These are phyloP conservation scores for Bocquillonia castaneifolia DNA, from an alignment of 441 rosid species.

Conservation along the genomic window DNA sequence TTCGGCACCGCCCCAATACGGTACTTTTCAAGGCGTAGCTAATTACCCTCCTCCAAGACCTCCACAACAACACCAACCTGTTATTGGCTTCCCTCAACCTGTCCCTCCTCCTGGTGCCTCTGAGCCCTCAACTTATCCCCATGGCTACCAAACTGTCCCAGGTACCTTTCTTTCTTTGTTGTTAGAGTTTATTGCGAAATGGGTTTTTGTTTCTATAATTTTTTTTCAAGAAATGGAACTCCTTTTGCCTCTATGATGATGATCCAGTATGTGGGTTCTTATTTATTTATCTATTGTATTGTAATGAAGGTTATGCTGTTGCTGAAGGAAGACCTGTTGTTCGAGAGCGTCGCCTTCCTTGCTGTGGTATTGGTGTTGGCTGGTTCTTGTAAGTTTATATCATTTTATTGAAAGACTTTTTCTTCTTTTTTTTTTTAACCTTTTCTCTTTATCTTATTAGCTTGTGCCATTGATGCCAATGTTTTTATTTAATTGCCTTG, in stretches of 20 bases:
- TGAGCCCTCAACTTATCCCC: slow-evolving; percentile 44
- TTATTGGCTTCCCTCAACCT: slow-evolving; percentile 81
- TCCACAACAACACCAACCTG: slow-evolving; percentile 42
- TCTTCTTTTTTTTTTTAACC: neutral
- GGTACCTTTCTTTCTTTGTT: slow-evolving; percentile 30
- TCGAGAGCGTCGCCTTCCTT: slow-evolving; percentile 68
- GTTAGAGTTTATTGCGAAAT: neutral
- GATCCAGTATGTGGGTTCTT: neutral
- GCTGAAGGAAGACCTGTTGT: slow-evolving; percentile 93
- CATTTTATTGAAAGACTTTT: neutral
- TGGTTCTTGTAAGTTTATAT: slow-evolving; percentile 73
- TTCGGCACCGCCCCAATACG: slow-evolving; percentile 45
- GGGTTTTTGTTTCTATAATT: neutral
- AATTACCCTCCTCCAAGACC: slow-evolving; percentile 66
- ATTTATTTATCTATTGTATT: neutral
- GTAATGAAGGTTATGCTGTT: slow-evolving; percentile 55
- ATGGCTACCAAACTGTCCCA: slow-evolving; percentile 70
- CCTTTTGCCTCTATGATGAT: too few species aligned
- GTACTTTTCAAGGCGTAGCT: slow-evolving; percentile 92
- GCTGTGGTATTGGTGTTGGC: slow-evolving; percentile 84
- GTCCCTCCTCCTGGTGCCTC: slow-evolving; percentile 58
- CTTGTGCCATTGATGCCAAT: neutral
- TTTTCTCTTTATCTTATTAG: neutral
- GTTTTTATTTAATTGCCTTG: neutral
- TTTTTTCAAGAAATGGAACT: too few species aligned